phyloP scores from a whole-genome alignment of 2,329 filamentous ascomycete species.

The Pyrenophora tritici-repentis region DNA sequence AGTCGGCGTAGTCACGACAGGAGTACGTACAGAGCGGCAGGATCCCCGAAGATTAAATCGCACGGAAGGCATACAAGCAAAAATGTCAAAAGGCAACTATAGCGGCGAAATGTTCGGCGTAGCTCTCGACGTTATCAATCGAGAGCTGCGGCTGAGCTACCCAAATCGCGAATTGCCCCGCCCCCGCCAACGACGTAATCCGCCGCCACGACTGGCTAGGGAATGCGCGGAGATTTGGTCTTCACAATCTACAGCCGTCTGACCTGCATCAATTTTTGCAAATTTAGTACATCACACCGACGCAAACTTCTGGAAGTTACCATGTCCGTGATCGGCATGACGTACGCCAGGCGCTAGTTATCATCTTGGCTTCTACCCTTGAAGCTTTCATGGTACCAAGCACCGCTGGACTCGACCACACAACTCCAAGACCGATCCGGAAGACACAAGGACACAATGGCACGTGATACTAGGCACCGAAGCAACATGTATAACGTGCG shows the following conservation, averaged over 20 bases:
- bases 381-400: too few species aligned
- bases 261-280: slow-evolving; percentile 9
- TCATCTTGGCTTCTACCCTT: too few species aligned
- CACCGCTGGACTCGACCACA: too few species aligned
- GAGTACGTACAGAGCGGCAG: slow-evolving; percentile 24
- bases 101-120: slow-evolving; percentile 7
- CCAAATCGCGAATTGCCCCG: slow-evolving; percentile 11
- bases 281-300: background rate
- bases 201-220: slow-evolving; percentile 9
- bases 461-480: too few species aligned
- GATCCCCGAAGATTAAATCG: slow-evolving; percentile 36
- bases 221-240: background rate
- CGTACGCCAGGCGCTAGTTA: background rate
- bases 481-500: too few species aligned
- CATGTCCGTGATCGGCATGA: background rate
- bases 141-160: slow-evolving; percentile 7
- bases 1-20: slow-evolving; percentile 10
- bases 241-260: slow-evolving; percentile 2
- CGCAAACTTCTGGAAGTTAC: background rate
- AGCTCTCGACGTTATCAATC: slow-evolving; percentile 13
- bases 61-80: slow-evolving; percentile 33
- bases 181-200: slow-evolving; percentile 23
- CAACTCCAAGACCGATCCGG: too few species aligned
- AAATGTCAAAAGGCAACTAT: background rate
- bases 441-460: too few species aligned